Conservation (phyloP, 108 stramenopile species). For the Discostella stelligeroides region DNA sequence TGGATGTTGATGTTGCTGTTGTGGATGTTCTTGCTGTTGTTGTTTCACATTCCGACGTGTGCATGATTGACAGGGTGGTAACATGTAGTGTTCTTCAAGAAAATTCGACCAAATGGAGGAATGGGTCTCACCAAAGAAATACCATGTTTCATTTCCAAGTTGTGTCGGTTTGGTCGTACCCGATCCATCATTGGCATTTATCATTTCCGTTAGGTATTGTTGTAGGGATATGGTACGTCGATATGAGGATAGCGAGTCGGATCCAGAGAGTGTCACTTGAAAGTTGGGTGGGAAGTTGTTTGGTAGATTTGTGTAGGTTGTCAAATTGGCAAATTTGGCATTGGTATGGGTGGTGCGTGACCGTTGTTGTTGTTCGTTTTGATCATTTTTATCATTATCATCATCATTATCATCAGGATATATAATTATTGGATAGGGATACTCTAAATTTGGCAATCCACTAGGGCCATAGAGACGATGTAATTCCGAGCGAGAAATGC, state of each 20-base stretch:
- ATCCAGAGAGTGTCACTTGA: slow-evolving; percentile 75
- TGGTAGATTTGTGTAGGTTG: slow-evolving; percentile 51
- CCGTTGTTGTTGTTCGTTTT: not conserved
- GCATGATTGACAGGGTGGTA: slow-evolving; percentile 79
- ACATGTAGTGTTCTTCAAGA: slow-evolving; percentile 48
- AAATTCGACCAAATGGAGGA: slow-evolving; percentile 63
- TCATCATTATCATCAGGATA: slow-evolving; percentile 20
- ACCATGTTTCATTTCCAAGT: slow-evolving; percentile 83
- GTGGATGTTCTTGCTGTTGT: too few relatives aligned
- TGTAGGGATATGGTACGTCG: slow-evolving; percentile 60
- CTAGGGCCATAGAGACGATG: slow-evolving; percentile 36
- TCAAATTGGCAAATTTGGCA: slow-evolving; percentile 52
- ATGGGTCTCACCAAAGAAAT: slow-evolving; percentile 87
- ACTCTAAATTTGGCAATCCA: slow-evolving; percentile 57
- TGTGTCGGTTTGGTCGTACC: slow-evolving; percentile 63
- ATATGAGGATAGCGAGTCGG: slow-evolving; percentile 81
- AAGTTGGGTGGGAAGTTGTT: slow-evolving; percentile 60
- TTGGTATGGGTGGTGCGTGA: slow-evolving; percentile 30
- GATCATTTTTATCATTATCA: too few relatives aligned
- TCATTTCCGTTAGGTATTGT: slow-evolving; percentile 66
- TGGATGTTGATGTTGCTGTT: slow-evolving; percentile 14
- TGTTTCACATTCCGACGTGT: too few relatives aligned
- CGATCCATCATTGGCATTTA: slow-evolving; percentile 16
- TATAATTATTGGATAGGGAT: slow-evolving; percentile 63
- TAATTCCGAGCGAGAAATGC: slow-evolving; percentile 50